A percentile compares a stretch with the other conserved stretches of the same genome.
phyloP scores from a whole-genome alignment of 108 stramenopile genomes.

The Chaetoceros tenuissimus region DNA sequence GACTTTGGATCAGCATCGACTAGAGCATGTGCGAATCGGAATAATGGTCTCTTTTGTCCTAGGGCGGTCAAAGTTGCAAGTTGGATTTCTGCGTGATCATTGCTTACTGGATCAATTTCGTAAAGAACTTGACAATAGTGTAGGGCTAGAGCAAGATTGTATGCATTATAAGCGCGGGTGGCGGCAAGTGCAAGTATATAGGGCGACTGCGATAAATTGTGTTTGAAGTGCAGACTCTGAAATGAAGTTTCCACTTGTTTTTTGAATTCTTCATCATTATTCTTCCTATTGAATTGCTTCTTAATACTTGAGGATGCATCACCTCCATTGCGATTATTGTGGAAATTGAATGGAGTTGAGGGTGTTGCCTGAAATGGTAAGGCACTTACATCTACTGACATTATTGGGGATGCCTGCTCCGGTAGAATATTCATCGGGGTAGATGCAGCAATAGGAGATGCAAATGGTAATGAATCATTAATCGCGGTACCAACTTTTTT shows the following conservation, averaged over 20 bases:
- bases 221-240: slow-evolving; percentile 37
- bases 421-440: not conserved
- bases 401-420: not conserved
- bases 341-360: not conserved
- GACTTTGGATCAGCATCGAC: slow-evolving; percentile 82
- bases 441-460: not conserved
- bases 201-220: slow-evolving; percentile 49
- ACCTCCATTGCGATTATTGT: not conserved
- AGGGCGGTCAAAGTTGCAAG: slow-evolving; percentile 76
- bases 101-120: slow-evolving; percentile 58
- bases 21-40: slow-evolving; percentile 87
- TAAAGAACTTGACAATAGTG: slow-evolving; percentile 55
- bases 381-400: not conserved
- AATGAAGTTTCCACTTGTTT: slow-evolving; percentile 48
- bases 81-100: slow-evolving; percentile 46
- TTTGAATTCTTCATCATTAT: not conserved
- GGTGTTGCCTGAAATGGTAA: not conserved
- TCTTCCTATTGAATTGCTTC: not conserved
- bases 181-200: slow-evolving; percentile 72
- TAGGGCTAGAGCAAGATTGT: slow-evolving; percentile 45
- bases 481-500: not conserved
- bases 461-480: not conserved
- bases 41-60: slow-evolving; percentile 74
- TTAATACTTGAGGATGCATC: not conserved
- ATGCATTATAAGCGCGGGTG: slow-evolving; percentile 54